Evolutionary conservation across 139 green algal species (phyloP).

Genomic region (Chlorella sp.): DNA sequence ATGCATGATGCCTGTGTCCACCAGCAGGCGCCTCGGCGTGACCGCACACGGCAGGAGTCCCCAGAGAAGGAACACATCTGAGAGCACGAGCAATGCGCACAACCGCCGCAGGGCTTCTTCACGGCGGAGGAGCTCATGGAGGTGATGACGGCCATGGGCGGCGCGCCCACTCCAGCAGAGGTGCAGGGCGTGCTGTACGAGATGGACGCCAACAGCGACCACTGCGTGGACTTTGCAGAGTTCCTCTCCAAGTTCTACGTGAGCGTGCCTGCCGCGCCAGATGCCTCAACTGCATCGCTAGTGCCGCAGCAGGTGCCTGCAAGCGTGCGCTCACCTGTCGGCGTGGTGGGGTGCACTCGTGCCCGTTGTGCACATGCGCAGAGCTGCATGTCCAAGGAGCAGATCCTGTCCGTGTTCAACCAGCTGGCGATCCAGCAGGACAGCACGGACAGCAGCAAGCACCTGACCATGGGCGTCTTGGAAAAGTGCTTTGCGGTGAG

Average conservation of each 20-base stretch:
- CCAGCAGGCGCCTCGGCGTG: no score
- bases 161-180: neutral
- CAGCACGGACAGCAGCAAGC: neutral
- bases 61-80: neutral
- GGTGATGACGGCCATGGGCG: neutral
- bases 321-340: neutral
- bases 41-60: neutral
- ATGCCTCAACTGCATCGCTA: neutral
- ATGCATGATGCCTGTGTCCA: no score
- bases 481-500: neutral
- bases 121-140: neutral
- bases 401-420: neutral
- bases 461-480: neutral
- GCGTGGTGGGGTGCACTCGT: neutral
- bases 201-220: neutral
- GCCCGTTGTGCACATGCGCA: neutral
- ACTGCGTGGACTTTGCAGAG: neutral
- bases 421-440: neutral
- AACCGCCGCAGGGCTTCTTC: neutral
- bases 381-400: neutral
- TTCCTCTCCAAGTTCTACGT: neutral
- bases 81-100: neutral
- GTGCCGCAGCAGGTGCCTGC: neutral
- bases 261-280: neutral
- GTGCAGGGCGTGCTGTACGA: neutral